Evolutionary conservation across 2,329 filamentous ascomycete genomes (phyloP), one percentile per base, ranked within the genome.

Genomic region (Tolypocladium sp.): DNA sequence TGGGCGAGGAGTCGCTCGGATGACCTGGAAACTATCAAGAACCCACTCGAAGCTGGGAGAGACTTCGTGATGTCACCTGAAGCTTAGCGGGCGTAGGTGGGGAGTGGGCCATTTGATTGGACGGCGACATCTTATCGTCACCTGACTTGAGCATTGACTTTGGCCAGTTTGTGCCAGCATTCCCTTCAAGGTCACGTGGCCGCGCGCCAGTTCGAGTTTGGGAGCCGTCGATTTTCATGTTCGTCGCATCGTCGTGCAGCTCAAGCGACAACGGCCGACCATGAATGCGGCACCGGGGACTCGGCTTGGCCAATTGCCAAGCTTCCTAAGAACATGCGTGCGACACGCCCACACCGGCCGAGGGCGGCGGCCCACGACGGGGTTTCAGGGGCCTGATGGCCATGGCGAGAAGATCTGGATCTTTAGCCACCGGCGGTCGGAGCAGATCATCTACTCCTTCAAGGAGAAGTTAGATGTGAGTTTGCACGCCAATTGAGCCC

Each of bases 351-450:
- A 71, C 57, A 66, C 65, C 17, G 62, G 61, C 33, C 61, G 63
- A 57, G 60, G 63, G 51, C 65, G 65, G 59, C 60, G 61, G 41
- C 57, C 63, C n/a, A 61, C 62, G 41, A 65, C 63, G 37, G 67
- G 63, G n/a, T 70, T 66, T 37, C 60, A 67, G 42, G 63, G 61
- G 12, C 68, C 73, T 22, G 67, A 73, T 46, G 75, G 74, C 60
- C 81, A 83, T 60, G 82, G 82, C 67, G 81, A 85, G 74, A 76
- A 79, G 67, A 82, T 86, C 67, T 86, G 77, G 77, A 70, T 85
- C 57, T 83, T 79, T 67, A 71, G 73, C 65, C 77, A 85, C 69
- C 72, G 82, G 58, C 67, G 75, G 58, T 72, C 76, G 20, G 76
- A 82, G 54, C 74, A 82, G 68, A 75, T 82, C 55, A 73, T 84